Evolutionary conservation across 2,329 filamentous ascomycete species (phyloP), one percentile per base, ranked within the genome.

Genomic region (Microsporum canis): DNA sequence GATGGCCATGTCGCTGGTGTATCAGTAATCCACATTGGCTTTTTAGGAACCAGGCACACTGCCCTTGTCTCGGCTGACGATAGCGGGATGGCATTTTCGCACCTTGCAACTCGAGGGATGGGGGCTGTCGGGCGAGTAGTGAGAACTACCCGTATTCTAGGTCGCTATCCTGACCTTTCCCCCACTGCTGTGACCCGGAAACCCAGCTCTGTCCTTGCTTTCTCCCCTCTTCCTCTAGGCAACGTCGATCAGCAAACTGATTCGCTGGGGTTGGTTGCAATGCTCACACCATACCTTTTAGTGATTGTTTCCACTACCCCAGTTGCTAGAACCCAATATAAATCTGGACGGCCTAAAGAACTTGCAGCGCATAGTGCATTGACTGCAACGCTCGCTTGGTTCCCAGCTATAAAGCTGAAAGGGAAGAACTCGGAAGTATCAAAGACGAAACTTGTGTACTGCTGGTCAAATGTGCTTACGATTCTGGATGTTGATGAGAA

Each of bases 281-380:
- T 99, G 81, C 79, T 99, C 61, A 99, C 94, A 0, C 94, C 94
- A 0, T 97, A 99, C 73, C 79, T 99, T 3, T 79, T 99, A 43
- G 94, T 99, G 41, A 91, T 99, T 67, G 94, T 99, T 10, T 99
- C 95, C 0, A 99, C 94, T 0, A 99, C 92, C 0, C 94, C 94
- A 0, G 82, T 97, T 39, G 94, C 95, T 3, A 91, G 96, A 72
- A 99, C 94, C 0, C 94, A 99, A 71, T 89, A 96, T 73, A 99
- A 99, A 75, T 86, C 90, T 23, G 85, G 90, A 1, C 82, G 94
- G 31, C 92, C 94, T 3, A 97, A 95, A 71, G 92, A 97, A 66
- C 84, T 97, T 7, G 85, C 85, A 33, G 88, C 89, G 1, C 92
- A 99, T 71, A 89, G 91, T 70, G 86, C 92, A 17, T 86, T 99